Evolutionary conservation across 2,329 filamentous ascomycete species (phyloP).

Genomic region (Fusarium sp.): DNA sequence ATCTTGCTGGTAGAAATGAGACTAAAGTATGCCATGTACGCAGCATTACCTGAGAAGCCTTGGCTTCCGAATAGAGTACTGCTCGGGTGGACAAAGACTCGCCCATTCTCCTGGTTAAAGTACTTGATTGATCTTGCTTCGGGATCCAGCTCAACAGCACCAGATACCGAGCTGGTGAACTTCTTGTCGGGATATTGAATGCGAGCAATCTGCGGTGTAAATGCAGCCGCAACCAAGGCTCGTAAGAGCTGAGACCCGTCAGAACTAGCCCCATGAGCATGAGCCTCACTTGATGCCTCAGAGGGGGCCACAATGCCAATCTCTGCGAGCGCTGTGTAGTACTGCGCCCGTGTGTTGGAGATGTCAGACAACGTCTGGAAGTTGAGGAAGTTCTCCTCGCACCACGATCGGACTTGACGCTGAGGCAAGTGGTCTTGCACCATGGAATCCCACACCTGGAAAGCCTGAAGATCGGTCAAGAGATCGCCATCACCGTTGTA

Average conservation of each 20-base stretch:
- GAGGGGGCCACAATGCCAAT: constrained; percentile 76
- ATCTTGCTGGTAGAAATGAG: constrained; percentile 94
- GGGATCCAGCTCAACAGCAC: constrained; percentile 91
- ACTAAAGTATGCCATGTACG: constrained; percentile 89
- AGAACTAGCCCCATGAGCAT: constrained; percentile 33
- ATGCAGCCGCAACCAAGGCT: constrained; percentile 78
- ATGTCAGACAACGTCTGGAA: constrained; percentile 89
- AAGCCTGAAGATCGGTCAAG: constrained; percentile 86
- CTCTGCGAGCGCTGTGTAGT: constrained; percentile 86
- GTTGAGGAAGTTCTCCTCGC: constrained; percentile 86
- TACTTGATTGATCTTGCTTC: constrained; percentile 94
- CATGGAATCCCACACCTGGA: constrained; percentile 82
- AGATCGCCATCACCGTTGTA: constrained; percentile 85
- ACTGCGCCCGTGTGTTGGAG: constrained; percentile 85
- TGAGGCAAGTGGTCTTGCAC: constrained; percentile 68
- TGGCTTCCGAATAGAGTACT: constrained; percentile 89
- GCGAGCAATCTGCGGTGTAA: constrained; percentile 87
- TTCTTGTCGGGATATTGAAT: constrained; percentile 97
- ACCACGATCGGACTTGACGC: constrained; percentile 79
- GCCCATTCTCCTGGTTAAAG: constrained; percentile 85
- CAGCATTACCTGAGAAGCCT: constrained; percentile 77
- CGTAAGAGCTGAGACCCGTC: constrained; percentile 68
- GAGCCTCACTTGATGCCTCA: constrained; percentile 49
- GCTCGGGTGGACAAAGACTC: constrained; percentile 93
- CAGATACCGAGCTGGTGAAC: constrained; percentile 86